phyloP scores from a whole-genome alignment of 352 stramenopile species.

The Phytophthora pinifolia region DNA sequence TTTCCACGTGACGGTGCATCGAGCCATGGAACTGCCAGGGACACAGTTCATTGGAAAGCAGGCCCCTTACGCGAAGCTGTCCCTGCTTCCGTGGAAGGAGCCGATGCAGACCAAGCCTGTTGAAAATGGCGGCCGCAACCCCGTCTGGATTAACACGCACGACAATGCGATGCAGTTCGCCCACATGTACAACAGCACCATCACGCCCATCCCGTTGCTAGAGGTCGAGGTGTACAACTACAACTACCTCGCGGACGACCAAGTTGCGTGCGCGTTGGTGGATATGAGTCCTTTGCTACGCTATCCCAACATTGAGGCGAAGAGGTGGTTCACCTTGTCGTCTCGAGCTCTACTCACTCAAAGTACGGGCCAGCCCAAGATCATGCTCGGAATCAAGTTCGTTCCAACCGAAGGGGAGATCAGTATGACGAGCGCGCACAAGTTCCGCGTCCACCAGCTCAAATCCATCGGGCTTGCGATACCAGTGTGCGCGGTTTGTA shows the following conservation, averaged over 20 bases:
- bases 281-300: constrained; percentile 83
- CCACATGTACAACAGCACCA: constrained; percentile 90
- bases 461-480: constrained; percentile 86
- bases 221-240: constrained; percentile 88
- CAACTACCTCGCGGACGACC: constrained; percentile 80
- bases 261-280: constrained; percentile 75
- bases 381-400: constrained; percentile 81
- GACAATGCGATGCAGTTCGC: constrained; percentile 84
- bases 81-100: constrained; percentile 84
- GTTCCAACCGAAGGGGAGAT: constrained; percentile 63
- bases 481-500: constrained; percentile 75
- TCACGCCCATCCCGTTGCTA: constrained; percentile 81
- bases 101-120: constrained; percentile 76
- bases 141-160: constrained; percentile 68
- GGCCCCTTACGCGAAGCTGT: constrained; percentile 72
- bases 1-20: constrained; percentile 75
- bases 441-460: constrained; percentile 86
- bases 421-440: constrained; percentile 67
- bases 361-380: constrained; percentile 53
- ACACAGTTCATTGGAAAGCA: constrained; percentile 66
- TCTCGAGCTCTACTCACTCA: constrained; percentile 53
- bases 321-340: constrained; percentile 83
- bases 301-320: constrained; percentile 67
- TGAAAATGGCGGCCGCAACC: constrained; percentile 73
- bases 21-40: constrained; percentile 70